A percentile compares a stretch with the other conserved stretches of the same genome.
Conservation (phyloP, 1,284 basidiomycete species). For the Lentinus polychrous region DNA sequence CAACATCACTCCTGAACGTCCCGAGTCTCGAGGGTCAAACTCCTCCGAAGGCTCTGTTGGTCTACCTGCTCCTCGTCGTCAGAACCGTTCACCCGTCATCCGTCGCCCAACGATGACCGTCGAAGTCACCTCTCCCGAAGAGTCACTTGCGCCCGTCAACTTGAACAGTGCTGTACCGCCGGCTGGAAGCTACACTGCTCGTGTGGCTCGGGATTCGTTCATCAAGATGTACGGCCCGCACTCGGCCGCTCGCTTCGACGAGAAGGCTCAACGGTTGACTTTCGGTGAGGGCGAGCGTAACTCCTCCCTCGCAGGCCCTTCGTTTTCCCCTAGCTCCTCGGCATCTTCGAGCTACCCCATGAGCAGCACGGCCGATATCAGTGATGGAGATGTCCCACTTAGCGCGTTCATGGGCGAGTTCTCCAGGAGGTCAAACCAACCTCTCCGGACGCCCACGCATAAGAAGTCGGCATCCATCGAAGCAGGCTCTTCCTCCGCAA, state of each 20-base stretch:
- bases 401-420: conserved; percentile 3
- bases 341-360: background rate
- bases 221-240: conserved; percentile 25
- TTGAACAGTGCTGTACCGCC: conserved; percentile 16
- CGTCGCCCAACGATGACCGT: conserved; percentile 12
- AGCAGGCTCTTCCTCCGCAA: background rate
- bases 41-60: background rate
- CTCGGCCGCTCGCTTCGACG: conserved; percentile 12
- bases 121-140: conserved; percentile 11
- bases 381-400: background rate
- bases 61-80: conserved; percentile 21
- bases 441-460: background rate
- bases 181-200: conserved; percentile 6
- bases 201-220: conserved; percentile 18
- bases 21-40: conserved; percentile 4
- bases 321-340: background rate
- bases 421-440: background rate
- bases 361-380: background rate
- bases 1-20: conserved; percentile 20
- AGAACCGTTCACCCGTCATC: conserved; percentile 17
- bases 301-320: conserved; percentile 3
- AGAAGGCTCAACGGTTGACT: conserved; percentile 9
- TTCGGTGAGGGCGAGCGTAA: conserved; percentile 7
- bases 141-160: conserved; percentile 17
- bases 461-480: background rate